These are phyloP conservation scores for Phaffomyces opuntiae DNA, from an alignment of 805 yeast species.

Conservation along the genomic window DNA sequence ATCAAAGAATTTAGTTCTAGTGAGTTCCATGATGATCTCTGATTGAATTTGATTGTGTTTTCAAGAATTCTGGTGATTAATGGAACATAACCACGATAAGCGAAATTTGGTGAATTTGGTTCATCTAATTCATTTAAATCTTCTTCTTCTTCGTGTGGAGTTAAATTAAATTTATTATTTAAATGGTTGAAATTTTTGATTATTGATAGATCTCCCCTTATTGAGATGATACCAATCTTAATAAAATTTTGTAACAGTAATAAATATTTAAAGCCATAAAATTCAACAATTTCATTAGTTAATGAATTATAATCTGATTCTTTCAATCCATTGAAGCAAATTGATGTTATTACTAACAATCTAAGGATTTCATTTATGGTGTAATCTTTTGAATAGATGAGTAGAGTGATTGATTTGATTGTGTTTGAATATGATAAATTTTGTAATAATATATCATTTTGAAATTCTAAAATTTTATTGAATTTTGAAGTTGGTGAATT, in stretches of 20 bases:
- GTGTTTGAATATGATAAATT: slow-evolving; percentile 33
- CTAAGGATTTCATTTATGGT: slow-evolving; percentile 40
- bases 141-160: slow-evolving; percentile 30
- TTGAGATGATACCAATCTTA: slow-evolving; percentile 36
- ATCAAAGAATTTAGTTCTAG: slow-evolving; percentile 29
- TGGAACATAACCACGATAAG: slow-evolving; percentile 82
- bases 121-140: slow-evolving; percentile 12
- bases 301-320: slow-evolving; percentile 54
- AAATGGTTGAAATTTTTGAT: slow-evolving; percentile 29
- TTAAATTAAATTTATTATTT: slow-evolving; percentile 38
- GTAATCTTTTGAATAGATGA: slow-evolving; percentile 38
- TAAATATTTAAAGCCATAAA: slow-evolving; percentile 55
- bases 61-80: slow-evolving; percentile 63
- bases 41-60: slow-evolving; percentile 36
- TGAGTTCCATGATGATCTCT: slow-evolving; percentile 34
- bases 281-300: slow-evolving; percentile 47
- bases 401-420: slow-evolving; percentile 35
- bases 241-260: slow-evolving; percentile 41
- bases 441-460: slow-evolving; percentile 63
- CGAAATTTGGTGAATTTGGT: slow-evolving; percentile 48
- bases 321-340: slow-evolving; percentile 61
- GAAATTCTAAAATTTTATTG: slow-evolving; percentile 38
- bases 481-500: slow-evolving; percentile 6
- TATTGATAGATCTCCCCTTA: slow-evolving; percentile 25
- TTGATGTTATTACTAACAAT: slow-evolving; percentile 48